Percentiles rank a stretch among this genome's conserved stretches.
Evolutionary conservation across 2,329 filamentous ascomycete genomes (phyloP).

Genomic region (Pyricularia sp.): DNA sequence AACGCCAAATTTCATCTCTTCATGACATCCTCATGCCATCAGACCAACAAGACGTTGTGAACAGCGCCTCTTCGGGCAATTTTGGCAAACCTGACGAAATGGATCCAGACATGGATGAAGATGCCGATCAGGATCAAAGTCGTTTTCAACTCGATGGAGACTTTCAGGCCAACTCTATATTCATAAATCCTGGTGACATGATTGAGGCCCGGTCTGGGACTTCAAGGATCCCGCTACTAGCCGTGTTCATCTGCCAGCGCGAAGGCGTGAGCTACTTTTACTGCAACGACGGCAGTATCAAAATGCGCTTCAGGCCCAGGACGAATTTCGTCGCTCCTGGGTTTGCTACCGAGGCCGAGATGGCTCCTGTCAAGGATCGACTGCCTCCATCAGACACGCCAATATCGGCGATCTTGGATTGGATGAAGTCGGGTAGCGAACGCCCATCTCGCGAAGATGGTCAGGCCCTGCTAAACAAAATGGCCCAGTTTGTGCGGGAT

Average conservation of each 20-base stretch:
- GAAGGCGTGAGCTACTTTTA: conserved; percentile 45
- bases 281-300: conserved; percentile 40
- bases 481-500: conserved; percentile 33
- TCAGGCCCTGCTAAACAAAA: conserved; percentile 32
- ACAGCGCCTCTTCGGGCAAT: not conserved
- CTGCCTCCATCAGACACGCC: conserved; percentile 20
- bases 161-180: not conserved
- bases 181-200: conserved; percentile 34
- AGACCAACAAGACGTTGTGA: not conserved
- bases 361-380: conserved; percentile 29
- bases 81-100: not conserved
- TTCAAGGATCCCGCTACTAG: conserved; percentile 34
- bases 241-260: conserved; percentile 42
- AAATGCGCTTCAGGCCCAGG: conserved; percentile 33
- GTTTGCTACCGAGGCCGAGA: conserved; percentile 31
- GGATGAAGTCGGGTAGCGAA: conserved; percentile 15
- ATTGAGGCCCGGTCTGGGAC: conserved; percentile 30
- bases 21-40: not conserved
- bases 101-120: conserved; percentile 8
- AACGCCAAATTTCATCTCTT: not conserved
- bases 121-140: conserved; percentile 6
- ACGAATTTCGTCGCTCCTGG: conserved; percentile 39
- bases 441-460: conserved; percentile 33
- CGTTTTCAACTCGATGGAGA: not conserved
- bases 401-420: conserved; percentile 24